A percentile compares a stretch with the other conserved stretches of the same genome.
Evolutionary conservation across 371 early-diverging fungal species (phyloP).

Genomic region (Sporodiniella umbellata): DNA sequence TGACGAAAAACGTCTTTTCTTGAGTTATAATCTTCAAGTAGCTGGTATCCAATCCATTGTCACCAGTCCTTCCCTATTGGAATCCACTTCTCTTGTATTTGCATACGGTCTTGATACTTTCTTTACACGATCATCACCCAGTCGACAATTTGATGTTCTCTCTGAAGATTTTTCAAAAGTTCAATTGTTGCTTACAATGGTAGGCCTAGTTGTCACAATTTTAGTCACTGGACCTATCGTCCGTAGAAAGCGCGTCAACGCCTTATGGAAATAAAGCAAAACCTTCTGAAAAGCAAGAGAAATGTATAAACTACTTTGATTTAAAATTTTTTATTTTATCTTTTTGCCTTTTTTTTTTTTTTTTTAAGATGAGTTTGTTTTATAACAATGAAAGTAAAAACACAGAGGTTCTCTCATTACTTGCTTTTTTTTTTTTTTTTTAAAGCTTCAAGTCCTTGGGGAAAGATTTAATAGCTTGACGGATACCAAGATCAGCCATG

Average conservation of each 20-base stretch:
- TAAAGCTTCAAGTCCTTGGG: constrained; percentile 28
- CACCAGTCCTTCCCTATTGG: constrained; percentile 76
- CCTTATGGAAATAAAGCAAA: constrained; percentile 53
- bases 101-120: constrained; percentile 90
- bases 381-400: too few species aligned
- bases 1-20: constrained; percentile 69
- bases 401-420: too few species aligned
- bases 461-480: constrained; percentile 43
- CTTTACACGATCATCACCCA: constrained; percentile 78
- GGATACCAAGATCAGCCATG: constrained; percentile 49
- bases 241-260: constrained; percentile 56
- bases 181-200: constrained; percentile 77
- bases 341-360: too few species aligned
- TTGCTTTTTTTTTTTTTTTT: neutral
- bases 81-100: constrained; percentile 90
- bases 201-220: constrained; percentile 70
- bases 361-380: neutral
- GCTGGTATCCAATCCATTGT: constrained; percentile 64
- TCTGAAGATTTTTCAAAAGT: constrained; percentile 87
- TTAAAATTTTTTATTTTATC: too few species aligned
- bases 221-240: constrained; percentile 71
- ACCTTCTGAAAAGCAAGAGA: neutral
- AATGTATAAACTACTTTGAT: too few species aligned
- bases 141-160: constrained; percentile 88
- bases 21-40: constrained; percentile 72